phyloP scores from a whole-genome alignment of 257 asterid genomes.

The Nicotiana knightiana region DNA sequence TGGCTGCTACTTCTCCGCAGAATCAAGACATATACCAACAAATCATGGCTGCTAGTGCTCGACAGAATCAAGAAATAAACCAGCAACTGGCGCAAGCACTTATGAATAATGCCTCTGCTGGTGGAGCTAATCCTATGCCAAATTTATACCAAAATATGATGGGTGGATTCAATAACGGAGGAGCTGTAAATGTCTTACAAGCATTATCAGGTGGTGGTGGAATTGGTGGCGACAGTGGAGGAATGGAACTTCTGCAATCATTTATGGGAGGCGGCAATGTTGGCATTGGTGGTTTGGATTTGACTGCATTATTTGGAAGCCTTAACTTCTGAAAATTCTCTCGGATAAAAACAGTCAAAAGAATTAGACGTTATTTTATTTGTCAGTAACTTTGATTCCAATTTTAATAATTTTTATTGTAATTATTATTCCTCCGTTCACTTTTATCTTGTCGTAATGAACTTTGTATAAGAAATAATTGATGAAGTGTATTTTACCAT shows the following conservation, averaged over 20 bases:
- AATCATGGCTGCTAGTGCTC: background rate
- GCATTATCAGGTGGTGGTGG: constrained; percentile 10
- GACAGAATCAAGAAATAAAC: background rate
- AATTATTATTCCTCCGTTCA: background rate
- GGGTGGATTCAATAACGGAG: constrained; percentile 14
- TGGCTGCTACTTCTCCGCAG: background rate
- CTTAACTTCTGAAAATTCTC: background rate
- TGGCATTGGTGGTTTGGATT: background rate
- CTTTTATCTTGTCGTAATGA: background rate
- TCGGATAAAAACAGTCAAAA: background rate
- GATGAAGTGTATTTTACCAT: background rate
- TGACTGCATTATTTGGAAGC: constrained; percentile 5
- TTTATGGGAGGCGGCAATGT: constrained; percentile 26
- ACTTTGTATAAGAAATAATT: background rate
- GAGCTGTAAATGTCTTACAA: constrained; percentile 3
- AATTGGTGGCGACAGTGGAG: constrained; percentile 12
- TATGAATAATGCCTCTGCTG: background rate
- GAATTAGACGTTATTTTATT: background rate
- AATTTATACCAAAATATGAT: constrained; percentile 4
- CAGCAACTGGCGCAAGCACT: background rate
- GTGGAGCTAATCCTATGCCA: background rate
- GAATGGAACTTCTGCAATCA: constrained; percentile 24
- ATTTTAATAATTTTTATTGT: background rate
- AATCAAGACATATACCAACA: background rate
- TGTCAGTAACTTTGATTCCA: background rate